Conservation (phyloP, 2,329 filamentous ascomycete genomes). For the Pseudogymnoascus sp. region DNA sequence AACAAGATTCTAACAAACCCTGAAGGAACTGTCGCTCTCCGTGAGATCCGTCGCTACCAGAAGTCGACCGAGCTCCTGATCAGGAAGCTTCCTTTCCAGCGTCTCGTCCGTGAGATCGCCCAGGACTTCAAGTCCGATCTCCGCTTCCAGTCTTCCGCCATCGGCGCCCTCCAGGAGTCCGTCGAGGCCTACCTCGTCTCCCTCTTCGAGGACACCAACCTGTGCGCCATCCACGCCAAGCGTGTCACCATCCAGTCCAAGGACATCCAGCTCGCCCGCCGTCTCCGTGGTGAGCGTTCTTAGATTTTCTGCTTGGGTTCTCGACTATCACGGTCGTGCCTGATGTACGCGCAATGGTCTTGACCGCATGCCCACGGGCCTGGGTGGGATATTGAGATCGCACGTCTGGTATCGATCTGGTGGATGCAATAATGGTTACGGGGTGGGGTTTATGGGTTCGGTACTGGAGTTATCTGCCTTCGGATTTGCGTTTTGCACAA, state of each 20-base stretch:
- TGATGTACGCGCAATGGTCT: slow-evolving; percentile 13
- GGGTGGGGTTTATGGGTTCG: slow-evolving; percentile 20
- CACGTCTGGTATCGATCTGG: slow-evolving; percentile 9
- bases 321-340: slow-evolving; percentile 14
- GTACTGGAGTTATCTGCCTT: slow-evolving; percentile 3
- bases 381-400: not conserved
- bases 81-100: slow-evolving; percentile 95
- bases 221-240: slow-evolving; percentile 98
- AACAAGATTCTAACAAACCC: slow-evolving; percentile 25
- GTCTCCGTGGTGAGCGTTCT: slow-evolving; percentile 89
- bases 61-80: slow-evolving; percentile 94
- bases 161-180: slow-evolving; percentile 94
- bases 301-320: slow-evolving; percentile 38
- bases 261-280: slow-evolving; percentile 93
- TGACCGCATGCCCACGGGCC: slow-evolving; percentile 11
- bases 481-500: slow-evolving; percentile 20
- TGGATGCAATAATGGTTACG: slow-evolving; percentile 11
- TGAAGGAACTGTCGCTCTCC: slow-evolving; percentile 82
- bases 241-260: slow-evolving; percentile 95
- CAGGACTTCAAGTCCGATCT: slow-evolving; percentile 93
- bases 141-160: slow-evolving; percentile 96
- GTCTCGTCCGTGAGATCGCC: slow-evolving; percentile 93
- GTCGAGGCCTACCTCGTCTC: slow-evolving; percentile 98
- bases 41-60: slow-evolving; percentile 98
- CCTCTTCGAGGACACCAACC: slow-evolving; percentile 96